phyloP scores from a whole-genome alignment of 768 basidiomycete species.

The Agaricus subrufescens region DNA sequence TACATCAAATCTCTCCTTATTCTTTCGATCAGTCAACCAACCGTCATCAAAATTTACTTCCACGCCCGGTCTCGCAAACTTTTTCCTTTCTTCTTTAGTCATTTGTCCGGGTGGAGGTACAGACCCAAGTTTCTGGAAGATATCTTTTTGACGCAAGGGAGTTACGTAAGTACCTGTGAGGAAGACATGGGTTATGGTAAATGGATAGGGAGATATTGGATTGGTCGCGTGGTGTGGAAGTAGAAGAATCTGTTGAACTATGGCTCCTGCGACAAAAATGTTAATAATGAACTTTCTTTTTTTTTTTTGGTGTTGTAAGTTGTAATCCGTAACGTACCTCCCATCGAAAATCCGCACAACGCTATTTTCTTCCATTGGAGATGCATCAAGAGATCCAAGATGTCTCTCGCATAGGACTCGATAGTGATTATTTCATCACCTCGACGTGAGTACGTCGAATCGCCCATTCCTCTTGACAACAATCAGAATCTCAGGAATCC shows the following conservation, averaged over 20 bases:
- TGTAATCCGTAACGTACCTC: constrained; percentile 27
- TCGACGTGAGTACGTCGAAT: constrained; percentile 28
- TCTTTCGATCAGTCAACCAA: too few species aligned
- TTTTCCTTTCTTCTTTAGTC: too few species aligned
- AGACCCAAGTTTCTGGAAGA: too few species aligned
- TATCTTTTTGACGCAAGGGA: too few species aligned
- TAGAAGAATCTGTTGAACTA: constrained; percentile 40
- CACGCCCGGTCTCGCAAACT: too few species aligned
- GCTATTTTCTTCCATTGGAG: constrained; percentile 37
- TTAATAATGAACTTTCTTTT: too few species aligned
- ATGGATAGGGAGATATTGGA: constrained; percentile 29
- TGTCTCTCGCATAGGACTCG: constrained; percentile 40
- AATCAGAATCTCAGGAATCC: too few species aligned
- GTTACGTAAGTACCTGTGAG: too few species aligned
- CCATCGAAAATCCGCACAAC: constrained; percentile 48
- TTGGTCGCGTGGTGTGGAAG: constrained; percentile 29
- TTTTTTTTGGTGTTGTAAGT: too few species aligned
- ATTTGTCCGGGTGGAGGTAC: too few species aligned
- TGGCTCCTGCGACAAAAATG: constrained; percentile 23
- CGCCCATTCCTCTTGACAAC: constrained; percentile 36
- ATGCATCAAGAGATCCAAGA: constrained; percentile 29
- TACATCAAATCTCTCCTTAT: too few species aligned
- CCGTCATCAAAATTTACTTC: too few species aligned
- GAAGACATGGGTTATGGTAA: constrained; percentile 29
- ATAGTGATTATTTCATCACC: constrained; percentile 37